Evolutionary conservation across 116 monocot genomes (phyloP), one percentile per base, ranked within the genome.

Genomic region (Iris pallida): DNA sequence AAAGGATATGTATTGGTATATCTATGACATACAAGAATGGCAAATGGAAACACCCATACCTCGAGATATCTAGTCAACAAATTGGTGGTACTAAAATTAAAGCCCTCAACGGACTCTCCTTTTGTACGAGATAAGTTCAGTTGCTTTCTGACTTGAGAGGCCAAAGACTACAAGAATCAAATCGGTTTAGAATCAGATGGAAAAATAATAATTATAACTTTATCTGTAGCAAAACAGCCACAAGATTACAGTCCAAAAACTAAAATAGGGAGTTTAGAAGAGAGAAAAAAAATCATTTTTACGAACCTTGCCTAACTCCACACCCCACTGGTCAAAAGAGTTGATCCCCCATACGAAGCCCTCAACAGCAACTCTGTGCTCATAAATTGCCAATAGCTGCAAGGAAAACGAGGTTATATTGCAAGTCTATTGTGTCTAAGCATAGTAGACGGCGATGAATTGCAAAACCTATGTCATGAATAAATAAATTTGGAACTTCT

Each of bases 331-430:
- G 53, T 96, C 96, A 59, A 96, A 96, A 12, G 96, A 96, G 73
- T 96, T 96, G 69, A 96, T 87, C 15, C 92, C 96, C 96, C 92
- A 96, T 79, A 89, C 54, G 66, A 96, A 96, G n/a, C 96, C 96
- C 76, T 96, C 77, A 66, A 96, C 96, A 49, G 89, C 96, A 79
- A 96, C 69, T 66, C 96, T 75, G 71, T 96, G 96, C 79, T 96
- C 96, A 69, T 96, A 96, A 59, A 96, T 92, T 6, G 96, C 86
- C 74, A 96, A 66, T 57, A 96, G 76, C 96, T 96, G 89, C 8
- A 66, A 45, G 85, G 4, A 30, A 70, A 45, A 63, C 51, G 5
- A 57, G 44, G 3, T 42, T 1, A 68, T 9, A 55, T 3, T 67
- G 3, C 13, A 52, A 5, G 52, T 16, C 30, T 30, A 30, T 30